Evolutionary conservation across 2,329 filamentous ascomycete species (phyloP), one percentile per base, ranked within the genome.

Genomic region (Clarireedia hainanense): DNA sequence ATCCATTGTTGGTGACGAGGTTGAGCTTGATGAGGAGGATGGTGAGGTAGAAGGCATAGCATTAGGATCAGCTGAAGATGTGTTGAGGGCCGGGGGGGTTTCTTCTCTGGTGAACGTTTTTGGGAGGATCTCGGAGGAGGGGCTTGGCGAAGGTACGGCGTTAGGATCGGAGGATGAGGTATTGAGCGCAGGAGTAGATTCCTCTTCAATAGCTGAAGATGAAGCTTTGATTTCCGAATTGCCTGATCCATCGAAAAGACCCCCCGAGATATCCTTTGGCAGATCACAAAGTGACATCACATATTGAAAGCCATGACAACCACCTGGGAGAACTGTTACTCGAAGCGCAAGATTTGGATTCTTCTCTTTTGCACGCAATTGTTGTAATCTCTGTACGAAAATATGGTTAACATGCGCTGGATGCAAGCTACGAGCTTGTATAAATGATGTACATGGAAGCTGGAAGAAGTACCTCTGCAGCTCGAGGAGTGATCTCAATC

Each of bases 221-320:
- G 39, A n/a, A 14, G 5, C 42, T 46, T 20, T 7, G 4, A 23
- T 20, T 42, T n/a, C 39, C 7, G 39, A 20, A 24, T 10, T 23
- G 23, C 17, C 9, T 4, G 3, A 7, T 23, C 20, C 20, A n/a
- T 23, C 6, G 43, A 30, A n/a, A 55, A 55, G 15, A 55, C 9
- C 42, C 36, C 52, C 26, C 46, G 52, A 30, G 52, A 43, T 4
- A 69, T 64, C 0, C 62, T 53, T 40, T 0, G 82, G 82, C 1
- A 86, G 72, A 0, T 80, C 82, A 2, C 89, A 86, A 4, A 97
- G 79, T 15, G 85, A 89, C 89, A 99, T 96, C 47, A 95, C 75
- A 69, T 99, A 99, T 70, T 99, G 94, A 71, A 99, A 99, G 50
- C 94, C 94, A 72, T 99, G 94, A 71, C 94, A 99, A 55, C 94